Evolutionary conservation across 441 rosid species (phyloP), one percentile per base, ranked within the genome.

Genomic region (Gossypium trilobum): DNA sequence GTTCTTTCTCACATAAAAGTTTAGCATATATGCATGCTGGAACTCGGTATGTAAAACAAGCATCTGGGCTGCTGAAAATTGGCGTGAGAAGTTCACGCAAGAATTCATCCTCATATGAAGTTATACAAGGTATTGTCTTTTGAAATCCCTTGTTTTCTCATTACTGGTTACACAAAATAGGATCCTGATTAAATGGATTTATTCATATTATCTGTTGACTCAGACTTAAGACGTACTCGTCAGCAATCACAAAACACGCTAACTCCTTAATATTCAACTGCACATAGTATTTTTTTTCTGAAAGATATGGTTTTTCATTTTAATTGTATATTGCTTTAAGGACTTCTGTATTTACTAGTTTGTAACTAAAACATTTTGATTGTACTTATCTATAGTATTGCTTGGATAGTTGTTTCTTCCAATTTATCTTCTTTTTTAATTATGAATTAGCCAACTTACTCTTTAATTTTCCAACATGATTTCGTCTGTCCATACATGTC

Each of bases 11-110:
- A 33, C 96, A 87, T 76, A 97, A 91, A 78, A 89, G 97, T 84
- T 68, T 91, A 85, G 97, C 92, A 66, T 95, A 91, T 81, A 90
- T 95, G 76, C 92, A 92, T 80, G 99, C 97, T 68, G 87, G 97
- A 80, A 85, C 97, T 74, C 96, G 74, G 60, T 95, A 92, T 81
- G 79, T 95, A 65, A 95, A 92, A 80, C 96, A 92, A 80, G 97
- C 92, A 39, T 87, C 97, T 57, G 96, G 93, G 72, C 89, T 89
- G 78, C 78, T 95, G 65, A 95, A 95, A 85, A 84, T 72, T 74
- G 97, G 99, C 61, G 94, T 85, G 62, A 87, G 91, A 73, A 95
- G 92, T 83, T 80, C 92, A 67, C 96, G 97, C 62, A 87, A 85
- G 79, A 95, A 92, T 79, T 91, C 99, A 67, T 81, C 94, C 42